Conservation (phyloP, 441 rosid genomes). For the Erysimum pusillum region DNA sequence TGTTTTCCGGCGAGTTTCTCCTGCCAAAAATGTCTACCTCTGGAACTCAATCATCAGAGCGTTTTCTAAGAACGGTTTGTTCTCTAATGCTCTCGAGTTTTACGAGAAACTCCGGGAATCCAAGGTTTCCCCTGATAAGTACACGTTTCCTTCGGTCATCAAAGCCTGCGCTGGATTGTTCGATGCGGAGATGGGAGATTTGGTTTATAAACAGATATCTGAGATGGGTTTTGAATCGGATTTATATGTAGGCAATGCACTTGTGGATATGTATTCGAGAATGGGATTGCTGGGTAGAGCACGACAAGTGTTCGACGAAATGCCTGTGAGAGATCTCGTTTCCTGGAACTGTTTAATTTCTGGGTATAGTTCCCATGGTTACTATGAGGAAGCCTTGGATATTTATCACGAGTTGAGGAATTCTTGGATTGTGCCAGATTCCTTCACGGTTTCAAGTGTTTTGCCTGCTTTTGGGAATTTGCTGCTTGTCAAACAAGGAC, state of each 20-base stretch:
- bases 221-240: constrained; percentile 59
- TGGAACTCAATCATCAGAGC: constrained; percentile 82
- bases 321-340: constrained; percentile 59
- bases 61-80: constrained; percentile 56
- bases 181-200: constrained; percentile 49
- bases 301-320: constrained; percentile 60
- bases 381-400: constrained; percentile 57
- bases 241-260: constrained; percentile 66
- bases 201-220: constrained; percentile 49
- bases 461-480: constrained; percentile 67
- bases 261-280: constrained; percentile 66
- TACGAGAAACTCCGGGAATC: constrained; percentile 53
- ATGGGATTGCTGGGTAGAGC: constrained; percentile 57
- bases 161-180: constrained; percentile 64
- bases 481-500: constrained; percentile 53
- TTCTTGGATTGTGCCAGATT: constrained; percentile 56
- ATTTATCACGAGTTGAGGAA: constrained; percentile 47
- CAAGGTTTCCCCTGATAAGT: constrained; percentile 57
- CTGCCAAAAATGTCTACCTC: constrained; percentile 56
- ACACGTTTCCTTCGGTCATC: constrained; percentile 68
- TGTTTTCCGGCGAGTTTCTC: constrained; percentile 56
- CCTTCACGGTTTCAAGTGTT: constrained; percentile 63
- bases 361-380: constrained; percentile 62
- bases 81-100: constrained; percentile 57
- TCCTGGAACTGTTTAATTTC: constrained; percentile 77